Conservation (phyloP, 2,329 filamentous ascomycete genomes). For the Massarina eburnea region DNA sequence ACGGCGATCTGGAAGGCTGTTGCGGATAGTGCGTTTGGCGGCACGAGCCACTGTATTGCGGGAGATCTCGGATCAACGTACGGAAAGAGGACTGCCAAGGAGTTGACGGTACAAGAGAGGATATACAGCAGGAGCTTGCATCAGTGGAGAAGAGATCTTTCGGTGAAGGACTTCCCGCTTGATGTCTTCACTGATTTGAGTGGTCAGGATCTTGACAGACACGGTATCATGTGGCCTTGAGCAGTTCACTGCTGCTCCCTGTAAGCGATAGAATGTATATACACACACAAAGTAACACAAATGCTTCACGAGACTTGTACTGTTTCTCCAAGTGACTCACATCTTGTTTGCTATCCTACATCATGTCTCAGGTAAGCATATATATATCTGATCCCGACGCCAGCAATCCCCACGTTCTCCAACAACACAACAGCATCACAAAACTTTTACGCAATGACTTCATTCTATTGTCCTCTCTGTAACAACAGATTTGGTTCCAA, state of each 20-base stretch:
- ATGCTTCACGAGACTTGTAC: too few species aligned
- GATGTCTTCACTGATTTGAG: conserved; percentile 38
- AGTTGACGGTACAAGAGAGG: conserved; percentile 24
- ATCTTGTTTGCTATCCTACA: too few species aligned
- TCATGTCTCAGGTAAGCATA: too few species aligned
- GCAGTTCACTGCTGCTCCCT: neutral
- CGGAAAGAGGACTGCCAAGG: conserved; percentile 21
- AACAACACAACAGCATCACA: too few species aligned
- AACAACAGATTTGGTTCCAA: too few species aligned
- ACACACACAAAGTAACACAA: too few species aligned
- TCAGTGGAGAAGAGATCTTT: conserved; percentile 31
- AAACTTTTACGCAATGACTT: too few species aligned
- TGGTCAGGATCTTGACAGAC: conserved; percentile 16
- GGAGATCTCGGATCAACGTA: conserved; percentile 27
- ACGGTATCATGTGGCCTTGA: conserved; percentile 32
- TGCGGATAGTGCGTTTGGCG: conserved; percentile 39
- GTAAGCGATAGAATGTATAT: too few species aligned
- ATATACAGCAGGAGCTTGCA: conserved; percentile 29
- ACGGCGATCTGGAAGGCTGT: conserved; percentile 56
- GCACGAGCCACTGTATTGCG: conserved; percentile 34
- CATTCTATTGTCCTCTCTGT: too few species aligned
- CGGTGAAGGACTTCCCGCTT: conserved; percentile 34
- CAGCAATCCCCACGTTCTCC: too few species aligned
- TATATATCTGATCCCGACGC: too few species aligned
- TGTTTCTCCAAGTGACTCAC: too few species aligned